Conservation (phyloP, 345 rosid species). For the Camelina hispida region DNA sequence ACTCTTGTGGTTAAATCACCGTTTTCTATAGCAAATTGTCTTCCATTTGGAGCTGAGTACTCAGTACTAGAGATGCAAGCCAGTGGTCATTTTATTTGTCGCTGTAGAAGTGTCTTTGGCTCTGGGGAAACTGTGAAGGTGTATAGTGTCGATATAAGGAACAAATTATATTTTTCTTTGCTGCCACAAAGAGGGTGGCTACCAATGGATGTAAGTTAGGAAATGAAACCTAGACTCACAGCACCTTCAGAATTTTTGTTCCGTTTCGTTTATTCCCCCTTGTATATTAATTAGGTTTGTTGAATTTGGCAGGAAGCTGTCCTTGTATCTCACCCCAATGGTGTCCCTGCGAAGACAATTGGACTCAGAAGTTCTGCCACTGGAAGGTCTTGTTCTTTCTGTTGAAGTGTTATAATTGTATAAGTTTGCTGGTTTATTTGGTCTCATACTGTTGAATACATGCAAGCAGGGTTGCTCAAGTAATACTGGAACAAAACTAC, state of each 20-base stretch:
- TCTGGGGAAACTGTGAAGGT: slow-evolving; percentile 77
- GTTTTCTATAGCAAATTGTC: slow-evolving; percentile 73
- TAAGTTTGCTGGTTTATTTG: slow-evolving; percentile 14
- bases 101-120: slow-evolving; percentile 67
- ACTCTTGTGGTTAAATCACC: slow-evolving; percentile 83
- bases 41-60: slow-evolving; percentile 86
- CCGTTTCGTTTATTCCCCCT: slow-evolving; percentile 6
- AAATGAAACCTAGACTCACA: slow-evolving; percentile 25
- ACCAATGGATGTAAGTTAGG: slow-evolving; percentile 66
- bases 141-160: slow-evolving; percentile 74
- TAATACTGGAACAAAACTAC: slow-evolving; percentile 83
- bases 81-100: slow-evolving; percentile 64
- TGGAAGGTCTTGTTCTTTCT: slow-evolving; percentile 69
- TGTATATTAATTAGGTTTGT: slow-evolving; percentile 32
- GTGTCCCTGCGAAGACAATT: slow-evolving; percentile 76
- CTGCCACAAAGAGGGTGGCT: slow-evolving; percentile 92
- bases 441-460: slow-evolving; percentile 40
- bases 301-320: slow-evolving; percentile 73
- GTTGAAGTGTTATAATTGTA: slow-evolving; percentile 18
- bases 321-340: slow-evolving; percentile 80
- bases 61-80: slow-evolving; percentile 76
- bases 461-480: slow-evolving; percentile 76
- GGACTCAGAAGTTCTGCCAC: slow-evolving; percentile 80
- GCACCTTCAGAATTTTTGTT: slow-evolving; percentile 22
- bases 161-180: slow-evolving; percentile 70